phyloP scores from a whole-genome alignment of 208 protist genomes.

The Trichomonas tenax region DNA sequence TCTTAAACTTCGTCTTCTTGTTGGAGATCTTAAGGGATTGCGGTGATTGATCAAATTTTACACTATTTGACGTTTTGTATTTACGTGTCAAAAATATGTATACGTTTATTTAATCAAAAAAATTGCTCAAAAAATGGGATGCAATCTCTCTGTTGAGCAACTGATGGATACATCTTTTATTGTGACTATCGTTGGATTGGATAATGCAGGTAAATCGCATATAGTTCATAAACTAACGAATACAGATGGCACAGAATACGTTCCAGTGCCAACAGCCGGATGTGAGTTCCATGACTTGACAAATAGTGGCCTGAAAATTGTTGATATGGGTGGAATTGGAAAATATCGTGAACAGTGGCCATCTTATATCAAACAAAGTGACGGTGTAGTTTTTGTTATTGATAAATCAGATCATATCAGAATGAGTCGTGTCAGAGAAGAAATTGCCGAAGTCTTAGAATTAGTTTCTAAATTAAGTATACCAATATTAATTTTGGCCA shows the following conservation, averaged over 20 bases:
- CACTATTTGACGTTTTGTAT: too few relatives aligned
- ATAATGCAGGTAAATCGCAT: background rate
- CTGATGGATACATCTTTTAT: background rate
- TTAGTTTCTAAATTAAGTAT: background rate
- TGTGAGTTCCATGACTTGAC: background rate
- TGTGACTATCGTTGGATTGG: background rate
- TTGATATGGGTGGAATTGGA: background rate
- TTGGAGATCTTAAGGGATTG: too few relatives aligned
- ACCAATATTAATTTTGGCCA: background rate
- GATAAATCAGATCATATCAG: background rate
- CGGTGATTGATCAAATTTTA: too few relatives aligned
- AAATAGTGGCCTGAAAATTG: background rate
- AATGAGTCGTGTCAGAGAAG: background rate
- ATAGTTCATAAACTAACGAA: background rate
- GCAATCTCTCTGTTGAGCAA: background rate
- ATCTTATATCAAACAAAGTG: background rate
- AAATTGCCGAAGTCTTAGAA: background rate
- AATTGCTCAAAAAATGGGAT: background rate
- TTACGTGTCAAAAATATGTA: background rate
- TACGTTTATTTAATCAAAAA: background rate
- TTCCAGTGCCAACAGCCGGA: background rate
- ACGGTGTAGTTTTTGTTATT: conserved; percentile 17
- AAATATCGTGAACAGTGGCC: background rate
- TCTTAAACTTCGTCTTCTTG: too few relatives aligned
- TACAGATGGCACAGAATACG: background rate